Evolutionary conservation across 2,329 filamentous ascomycete genomes (phyloP), one percentile per base, ranked within the genome.

Genomic region (Truncatella angustata): DNA sequence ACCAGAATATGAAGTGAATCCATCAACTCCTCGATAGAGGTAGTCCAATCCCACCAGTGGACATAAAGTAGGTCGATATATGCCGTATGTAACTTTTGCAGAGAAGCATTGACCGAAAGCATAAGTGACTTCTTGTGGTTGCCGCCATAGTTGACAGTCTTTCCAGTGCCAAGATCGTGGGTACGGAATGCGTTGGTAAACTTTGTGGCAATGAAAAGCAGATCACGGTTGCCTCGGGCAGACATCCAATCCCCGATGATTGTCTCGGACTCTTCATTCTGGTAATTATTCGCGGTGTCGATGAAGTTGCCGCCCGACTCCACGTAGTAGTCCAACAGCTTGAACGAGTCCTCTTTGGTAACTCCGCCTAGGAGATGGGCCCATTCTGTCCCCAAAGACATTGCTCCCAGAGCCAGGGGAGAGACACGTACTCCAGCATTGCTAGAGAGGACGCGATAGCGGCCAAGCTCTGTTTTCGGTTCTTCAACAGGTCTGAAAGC

Each of bases 231-330:
- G 9, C 68, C 61, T n/a, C 75, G 73, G 2, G 59, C 48, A 0
- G 63, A 49, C 70, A 83, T 76, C 79, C 80, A 86, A 57, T 84
- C 79, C 16, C 82, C 82, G 16, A 86, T 61, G 75, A 76, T 82
- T 11, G 52, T 59, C 56, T 85, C 82, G 0, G 80, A 84, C 60
- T 85, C 68, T 49, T 79, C 81, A 53, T 76, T 59, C 59, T 85
- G 78, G 66, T 85, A 86, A 57, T 73, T 74, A 68, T 78, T 81
- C 58, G 79, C 68, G 0, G 82, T 87, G 65, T 88, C 85, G 63
- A 88, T 85, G 65, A 88, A 86, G 69, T 88, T 88, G 12, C 85
- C 85, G 4, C 84, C 84, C 0, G 75, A 70, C 14, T 73, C 71
- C 49, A 71, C 74, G 66, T 76, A 87, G 51, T 73, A 74, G 57